Conservation (phyloP, 2,329 filamentous ascomycete species). For the Amauroascus niger region DNA sequence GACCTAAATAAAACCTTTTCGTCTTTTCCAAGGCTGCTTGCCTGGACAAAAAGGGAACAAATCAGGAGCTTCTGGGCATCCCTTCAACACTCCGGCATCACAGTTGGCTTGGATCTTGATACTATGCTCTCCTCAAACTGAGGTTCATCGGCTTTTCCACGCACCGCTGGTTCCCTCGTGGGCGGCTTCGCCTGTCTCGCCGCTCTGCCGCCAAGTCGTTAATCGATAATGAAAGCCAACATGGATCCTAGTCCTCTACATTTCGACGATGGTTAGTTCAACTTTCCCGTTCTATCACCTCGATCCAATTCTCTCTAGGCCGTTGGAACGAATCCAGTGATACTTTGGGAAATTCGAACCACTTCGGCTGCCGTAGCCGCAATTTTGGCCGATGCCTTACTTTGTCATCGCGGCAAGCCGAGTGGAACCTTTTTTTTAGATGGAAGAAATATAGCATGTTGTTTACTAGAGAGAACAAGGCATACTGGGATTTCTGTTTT, state of each 20-base stretch:
- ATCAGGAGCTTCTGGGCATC: neutral
- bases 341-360: neutral
- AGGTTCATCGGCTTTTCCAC: neutral
- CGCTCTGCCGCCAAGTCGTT: neutral
- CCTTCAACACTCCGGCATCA: neutral
- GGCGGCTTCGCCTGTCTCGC: neutral
- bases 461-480: neutral
- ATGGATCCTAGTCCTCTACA: neutral
- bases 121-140: neutral
- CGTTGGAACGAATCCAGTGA: neutral
- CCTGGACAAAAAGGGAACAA: neutral
- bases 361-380: neutral
- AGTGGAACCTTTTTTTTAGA: neutral
- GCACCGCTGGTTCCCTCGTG: neutral
- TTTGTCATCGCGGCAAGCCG: neutral
- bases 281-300: neutral
- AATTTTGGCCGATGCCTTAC: neutral
- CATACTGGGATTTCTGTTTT: neutral
- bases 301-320: neutral
- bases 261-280: slow-evolving; percentile 4
- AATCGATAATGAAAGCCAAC: slow-evolving; percentile 2
- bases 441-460: neutral
- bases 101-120: neutral
- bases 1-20: neutral
- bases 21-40: slow-evolving; percentile 8